Conservation (phyloP, 164 flowering plant species). For the Hamamelis virginiana region DNA sequence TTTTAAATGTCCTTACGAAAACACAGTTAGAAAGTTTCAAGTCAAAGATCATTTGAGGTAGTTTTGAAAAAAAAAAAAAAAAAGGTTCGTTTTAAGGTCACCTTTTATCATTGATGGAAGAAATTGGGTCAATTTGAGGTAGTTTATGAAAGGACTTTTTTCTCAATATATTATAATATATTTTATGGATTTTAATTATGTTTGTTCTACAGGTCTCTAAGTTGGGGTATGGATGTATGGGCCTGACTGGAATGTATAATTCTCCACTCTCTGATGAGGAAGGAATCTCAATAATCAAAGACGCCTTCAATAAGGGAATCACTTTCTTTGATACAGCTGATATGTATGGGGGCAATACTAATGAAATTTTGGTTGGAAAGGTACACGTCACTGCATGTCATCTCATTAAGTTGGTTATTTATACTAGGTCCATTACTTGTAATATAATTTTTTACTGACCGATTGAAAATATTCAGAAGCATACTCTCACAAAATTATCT, state of each 20-base stretch:
- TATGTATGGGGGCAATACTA: slow-evolving; percentile 48
- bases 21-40: no score
- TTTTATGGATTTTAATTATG: neutral
- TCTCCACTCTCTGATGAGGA: slow-evolving; percentile 49
- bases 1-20: no score
- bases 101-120: no score
- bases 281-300: slow-evolving; percentile 45
- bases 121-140: no score
- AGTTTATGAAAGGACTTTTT: no score
- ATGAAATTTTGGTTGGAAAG: slow-evolving; percentile 62
- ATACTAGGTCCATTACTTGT: no score
- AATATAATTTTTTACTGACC: no score
- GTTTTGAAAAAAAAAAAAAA: no score
- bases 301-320: slow-evolving; percentile 53
- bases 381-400: slow-evolving; percentile 16
- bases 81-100: no score
- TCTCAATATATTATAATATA: neutral
- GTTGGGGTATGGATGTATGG: slow-evolving; percentile 67
- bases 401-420: neutral
- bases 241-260: slow-evolving; percentile 49
- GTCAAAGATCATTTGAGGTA: no score
- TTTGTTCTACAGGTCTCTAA: slow-evolving; percentile 47
- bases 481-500: no score
- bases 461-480: no score
- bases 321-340: slow-evolving; percentile 73